Evolutionary conservation across 2,329 filamentous ascomycete species (phyloP), one percentile per base, ranked within the genome.

Genomic region (Acarospora socialis): DNA sequence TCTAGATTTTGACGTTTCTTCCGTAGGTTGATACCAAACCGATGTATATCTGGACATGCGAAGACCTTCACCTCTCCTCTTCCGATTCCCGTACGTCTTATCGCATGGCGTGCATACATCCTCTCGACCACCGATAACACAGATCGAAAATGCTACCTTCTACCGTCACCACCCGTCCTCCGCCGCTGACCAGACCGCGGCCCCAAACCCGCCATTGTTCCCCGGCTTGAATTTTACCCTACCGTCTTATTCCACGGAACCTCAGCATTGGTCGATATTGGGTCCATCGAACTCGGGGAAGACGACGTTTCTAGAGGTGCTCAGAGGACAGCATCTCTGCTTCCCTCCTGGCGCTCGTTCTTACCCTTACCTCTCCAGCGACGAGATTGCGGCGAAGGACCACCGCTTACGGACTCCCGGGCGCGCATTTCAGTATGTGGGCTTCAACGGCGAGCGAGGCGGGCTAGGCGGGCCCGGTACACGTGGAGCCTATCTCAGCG

Each of bases 371-470:
- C 67, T 95, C 2, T 68, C 77, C 9, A 71, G 68, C 2, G 65
- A 70, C 28, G 63, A 67, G 4, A 66, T 82, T 5, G 59, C 68
- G 2, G 38, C 47, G 4, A 65, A 58, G 45, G 63, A 63, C 40
- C 55, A 51, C 33, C 48, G 54, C 14, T 53, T 81, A 28, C 66
- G 70, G 26, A 68, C 62, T 32, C 72, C 79, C 0, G 63, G 63
- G 8, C 65, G 66, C 42, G 83, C 83, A 0, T 78, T 98, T 36
- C 76, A 77, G 44, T 87, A 93, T 61, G 84, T 95, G 7, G 87
- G 90, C 0, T 95, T 95, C 48, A 81, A 83, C 48, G 74, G 73
- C 2, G 80, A 86, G 44, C 67, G 73, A 16, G 66, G 66, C 4
- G 57, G 64, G 29, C 57, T 70, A 9, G 58, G 69, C 4, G 65